Percentiles rank a stretch among this genome's conserved stretches.
These are phyloP conservation scores for Vitis vinifera DNA, from an alignment of 164 flowering plant genomes.

Conservation along the genomic window DNA sequence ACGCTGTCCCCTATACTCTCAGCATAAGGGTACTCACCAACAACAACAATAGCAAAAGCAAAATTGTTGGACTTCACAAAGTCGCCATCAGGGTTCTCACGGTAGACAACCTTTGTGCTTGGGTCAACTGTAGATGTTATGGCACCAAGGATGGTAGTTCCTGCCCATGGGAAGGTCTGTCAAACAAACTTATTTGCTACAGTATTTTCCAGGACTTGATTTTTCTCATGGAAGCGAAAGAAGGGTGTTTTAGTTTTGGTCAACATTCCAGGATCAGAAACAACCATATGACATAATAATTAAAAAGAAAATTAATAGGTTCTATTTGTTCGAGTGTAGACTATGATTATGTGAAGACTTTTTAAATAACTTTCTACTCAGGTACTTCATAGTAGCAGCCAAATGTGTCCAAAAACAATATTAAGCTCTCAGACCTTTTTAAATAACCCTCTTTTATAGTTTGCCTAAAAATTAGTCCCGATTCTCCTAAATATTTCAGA, in stretches of 20 bases:
- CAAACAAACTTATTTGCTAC: background rate
- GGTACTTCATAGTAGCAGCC: too few species aligned
- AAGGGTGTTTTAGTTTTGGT: background rate
- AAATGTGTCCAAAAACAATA: too few species aligned
- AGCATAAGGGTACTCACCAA: conserved; percentile 60
- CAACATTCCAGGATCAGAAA: conserved; percentile 1
- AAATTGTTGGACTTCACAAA: conserved; percentile 47
- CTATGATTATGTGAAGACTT: too few species aligned
- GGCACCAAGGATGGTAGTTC: conserved; percentile 58
- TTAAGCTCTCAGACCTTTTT: too few species aligned
- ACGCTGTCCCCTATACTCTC: conserved; percentile 56
- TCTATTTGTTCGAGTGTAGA: too few species aligned
- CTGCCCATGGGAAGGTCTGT: conserved; percentile 22
- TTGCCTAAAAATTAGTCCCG: too few species aligned
- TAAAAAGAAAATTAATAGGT: background rate
- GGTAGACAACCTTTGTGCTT: conserved; percentile 42
- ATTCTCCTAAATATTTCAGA: too few species aligned
- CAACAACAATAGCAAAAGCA: conserved; percentile 52
- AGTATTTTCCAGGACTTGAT: background rate
- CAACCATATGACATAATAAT: background rate
- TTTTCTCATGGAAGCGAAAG: background rate
- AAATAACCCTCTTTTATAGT: too few species aligned
- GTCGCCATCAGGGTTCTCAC: conserved; percentile 45
- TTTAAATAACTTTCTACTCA: too few species aligned
- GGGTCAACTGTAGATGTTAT: conserved; percentile 48